These are phyloP conservation scores for Trichomonas gallinae DNA, from an alignment of 208 protist genomes.

Conservation along the genomic window DNA sequence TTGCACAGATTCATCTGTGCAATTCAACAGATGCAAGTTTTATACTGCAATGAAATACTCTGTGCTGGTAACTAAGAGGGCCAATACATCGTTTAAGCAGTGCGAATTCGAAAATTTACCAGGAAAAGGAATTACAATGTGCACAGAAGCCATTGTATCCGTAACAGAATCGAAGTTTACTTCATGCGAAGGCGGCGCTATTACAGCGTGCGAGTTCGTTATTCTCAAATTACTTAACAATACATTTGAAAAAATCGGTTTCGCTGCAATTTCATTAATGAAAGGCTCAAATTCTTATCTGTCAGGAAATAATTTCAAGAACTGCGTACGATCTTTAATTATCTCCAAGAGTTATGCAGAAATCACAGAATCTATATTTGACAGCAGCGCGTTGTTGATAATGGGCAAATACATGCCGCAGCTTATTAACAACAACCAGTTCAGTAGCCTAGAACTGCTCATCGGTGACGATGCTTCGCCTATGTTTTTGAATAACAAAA, in stretches of 20 bases:
- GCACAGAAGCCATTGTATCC: background rate
- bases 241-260: background rate
- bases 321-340: background rate
- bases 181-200: background rate
- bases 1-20: background rate
- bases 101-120: background rate
- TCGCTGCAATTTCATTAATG: background rate
- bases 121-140: background rate
- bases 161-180: background rate
- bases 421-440: background rate
- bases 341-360: background rate
- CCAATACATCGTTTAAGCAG: background rate
- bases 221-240: background rate
- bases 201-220: background rate
- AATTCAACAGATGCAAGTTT: background rate
- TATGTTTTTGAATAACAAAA: background rate
- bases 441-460: background rate
- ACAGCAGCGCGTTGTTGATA: background rate
- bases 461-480: background rate
- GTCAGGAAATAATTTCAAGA: background rate
- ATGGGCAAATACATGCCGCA: background rate
- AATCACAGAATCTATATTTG: background rate
- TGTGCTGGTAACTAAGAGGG: background rate
- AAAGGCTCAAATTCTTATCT: background rate
- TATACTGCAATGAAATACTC: background rate